These are phyloP conservation scores for Rhododendron simsii DNA, from an alignment of 148 eudicot species.

Conservation along the genomic window DNA sequence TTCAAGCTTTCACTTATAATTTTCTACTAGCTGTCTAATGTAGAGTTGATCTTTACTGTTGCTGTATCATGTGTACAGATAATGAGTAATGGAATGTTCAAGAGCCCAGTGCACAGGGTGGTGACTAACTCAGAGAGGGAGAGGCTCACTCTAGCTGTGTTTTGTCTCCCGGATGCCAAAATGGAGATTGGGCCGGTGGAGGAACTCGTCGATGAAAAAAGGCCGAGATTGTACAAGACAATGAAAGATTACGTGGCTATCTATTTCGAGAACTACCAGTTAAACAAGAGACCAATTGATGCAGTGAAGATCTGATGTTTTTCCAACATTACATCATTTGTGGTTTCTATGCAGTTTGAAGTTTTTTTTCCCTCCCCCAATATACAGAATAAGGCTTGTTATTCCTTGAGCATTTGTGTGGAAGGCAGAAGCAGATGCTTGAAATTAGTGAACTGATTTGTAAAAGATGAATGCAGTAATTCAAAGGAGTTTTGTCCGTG, in stretches of 20 bases:
- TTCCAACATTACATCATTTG: background rate
- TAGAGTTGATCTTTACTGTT: background rate
- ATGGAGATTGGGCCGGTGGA: slow-evolving; percentile 38
- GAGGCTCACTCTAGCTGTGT: slow-evolving; percentile 39
- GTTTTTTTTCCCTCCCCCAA: background rate
- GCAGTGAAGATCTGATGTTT: slow-evolving; percentile 21
- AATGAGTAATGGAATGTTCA: slow-evolving; percentile 52
- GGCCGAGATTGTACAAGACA: slow-evolving; percentile 27
- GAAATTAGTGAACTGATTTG: background rate
- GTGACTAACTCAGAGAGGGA: slow-evolving; percentile 33
- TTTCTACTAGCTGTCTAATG: background rate
- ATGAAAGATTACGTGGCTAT: slow-evolving; percentile 24
- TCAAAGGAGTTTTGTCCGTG: no score
- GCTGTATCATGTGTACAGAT: slow-evolving; percentile 29
- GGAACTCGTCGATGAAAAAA: slow-evolving; percentile 24
- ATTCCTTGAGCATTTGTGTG: background rate
- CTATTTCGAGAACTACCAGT: slow-evolving; percentile 35
- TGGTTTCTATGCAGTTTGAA: background rate
- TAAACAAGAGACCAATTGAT: slow-evolving; percentile 40
- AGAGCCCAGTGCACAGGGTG: slow-evolving; percentile 53
- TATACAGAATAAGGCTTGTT: background rate
- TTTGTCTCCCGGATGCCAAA: slow-evolving; percentile 29
- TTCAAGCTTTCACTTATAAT: background rate
- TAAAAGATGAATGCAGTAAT: background rate
- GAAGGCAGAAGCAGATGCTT: background rate